Percentiles rank a stretch among this genome's conserved stretches.
phyloP scores from a whole-genome alignment of 1,284 basidiomycete species.

The Pascua sp. region DNA sequence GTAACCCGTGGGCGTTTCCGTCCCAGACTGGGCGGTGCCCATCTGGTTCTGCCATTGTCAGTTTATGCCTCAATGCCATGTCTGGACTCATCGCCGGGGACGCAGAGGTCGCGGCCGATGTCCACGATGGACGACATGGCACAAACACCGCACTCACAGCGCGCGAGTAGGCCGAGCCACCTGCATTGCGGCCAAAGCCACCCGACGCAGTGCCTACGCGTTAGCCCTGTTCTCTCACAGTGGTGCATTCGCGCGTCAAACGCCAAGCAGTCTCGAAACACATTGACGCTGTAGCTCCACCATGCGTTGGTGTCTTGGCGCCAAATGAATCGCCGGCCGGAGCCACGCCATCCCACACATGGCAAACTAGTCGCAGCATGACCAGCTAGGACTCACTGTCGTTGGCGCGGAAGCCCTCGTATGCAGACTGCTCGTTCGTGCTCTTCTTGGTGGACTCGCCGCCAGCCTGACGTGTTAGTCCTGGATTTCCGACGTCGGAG shows the following conservation, averaged over 20 bases:
- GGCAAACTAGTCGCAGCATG: no score
- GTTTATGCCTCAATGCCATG: neutral
- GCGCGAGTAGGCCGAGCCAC: constrained; percentile 38
- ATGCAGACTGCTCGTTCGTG: constrained; percentile 9
- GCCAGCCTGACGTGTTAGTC: no score
- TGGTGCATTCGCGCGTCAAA: no score
- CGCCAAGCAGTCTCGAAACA: no score
- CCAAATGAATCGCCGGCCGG: neutral
- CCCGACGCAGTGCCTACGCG: constrained; percentile 34
- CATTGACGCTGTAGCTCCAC: no score
- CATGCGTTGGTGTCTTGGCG: no score
- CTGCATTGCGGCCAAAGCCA: constrained; percentile 37
- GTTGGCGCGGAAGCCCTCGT: constrained; percentile 30
- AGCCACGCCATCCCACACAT: no score
- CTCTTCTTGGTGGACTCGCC: neutral
- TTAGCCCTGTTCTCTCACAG: neutral
- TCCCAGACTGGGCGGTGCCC: constrained; percentile 11
- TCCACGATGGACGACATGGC: no score
- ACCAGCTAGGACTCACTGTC: constrained; percentile 24
- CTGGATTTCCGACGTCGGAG: no score
- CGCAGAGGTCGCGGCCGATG: no score
- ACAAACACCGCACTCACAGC: constrained; percentile 14
- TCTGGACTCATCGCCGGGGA: no score
- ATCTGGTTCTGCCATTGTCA: constrained; percentile 25
- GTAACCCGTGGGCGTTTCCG: constrained; percentile 3